Evolutionary conservation across 2,329 filamentous ascomycete genomes (phyloP).

Genomic region (Nigrospora osmanthi): DNA sequence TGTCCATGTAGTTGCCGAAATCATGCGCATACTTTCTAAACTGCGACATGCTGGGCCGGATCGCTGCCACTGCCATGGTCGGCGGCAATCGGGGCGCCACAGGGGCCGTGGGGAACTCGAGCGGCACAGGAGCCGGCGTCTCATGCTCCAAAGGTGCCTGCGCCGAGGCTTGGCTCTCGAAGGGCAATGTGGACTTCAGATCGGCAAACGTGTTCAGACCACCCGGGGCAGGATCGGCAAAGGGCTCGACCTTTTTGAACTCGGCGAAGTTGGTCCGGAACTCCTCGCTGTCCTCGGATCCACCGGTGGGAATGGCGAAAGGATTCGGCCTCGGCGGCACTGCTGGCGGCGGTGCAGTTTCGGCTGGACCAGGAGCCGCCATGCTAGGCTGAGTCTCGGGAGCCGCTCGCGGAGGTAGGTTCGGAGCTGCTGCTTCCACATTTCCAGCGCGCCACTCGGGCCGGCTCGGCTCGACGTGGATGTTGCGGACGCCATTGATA

Average conservation of each 20-base stretch:
- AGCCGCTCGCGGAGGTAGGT: conserved; percentile 9
- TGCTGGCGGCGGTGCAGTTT: too few species aligned
- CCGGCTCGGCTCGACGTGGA: conserved; percentile 49
- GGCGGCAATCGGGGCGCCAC: conserved; percentile 39
- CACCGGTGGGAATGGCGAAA: conserved; percentile 28
- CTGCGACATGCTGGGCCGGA: conserved; percentile 31
- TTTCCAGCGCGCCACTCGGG: conserved; percentile 52
- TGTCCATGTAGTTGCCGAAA: conserved; percentile 45
- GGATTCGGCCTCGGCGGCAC: conserved; percentile 6
- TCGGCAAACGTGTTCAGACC: conserved; percentile 49
- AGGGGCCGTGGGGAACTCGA: conserved; percentile 41
- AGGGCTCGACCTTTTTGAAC: conserved; percentile 48
- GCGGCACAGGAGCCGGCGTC: conserved; percentile 19
- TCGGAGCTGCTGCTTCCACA: conserved; percentile 19
- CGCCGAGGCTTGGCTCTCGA: conserved; percentile 42
- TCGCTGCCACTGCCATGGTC: conserved; percentile 30
- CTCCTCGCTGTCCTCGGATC: conserved; percentile 49
- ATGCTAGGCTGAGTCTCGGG: conserved; percentile 15
- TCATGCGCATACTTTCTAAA: conserved; percentile 45
- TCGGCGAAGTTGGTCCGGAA: conserved; percentile 47
- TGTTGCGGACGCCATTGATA: conserved; percentile 36
- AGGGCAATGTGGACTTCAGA: conserved; percentile 48
- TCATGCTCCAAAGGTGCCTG: conserved; percentile 27
- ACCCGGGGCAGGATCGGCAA: conserved; percentile 31
- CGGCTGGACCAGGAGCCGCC: conserved; percentile 4